These are phyloP conservation scores for Gymnopilus junonius DNA, from an alignment of 768 basidiomycete genomes.

Conservation along the genomic window DNA sequence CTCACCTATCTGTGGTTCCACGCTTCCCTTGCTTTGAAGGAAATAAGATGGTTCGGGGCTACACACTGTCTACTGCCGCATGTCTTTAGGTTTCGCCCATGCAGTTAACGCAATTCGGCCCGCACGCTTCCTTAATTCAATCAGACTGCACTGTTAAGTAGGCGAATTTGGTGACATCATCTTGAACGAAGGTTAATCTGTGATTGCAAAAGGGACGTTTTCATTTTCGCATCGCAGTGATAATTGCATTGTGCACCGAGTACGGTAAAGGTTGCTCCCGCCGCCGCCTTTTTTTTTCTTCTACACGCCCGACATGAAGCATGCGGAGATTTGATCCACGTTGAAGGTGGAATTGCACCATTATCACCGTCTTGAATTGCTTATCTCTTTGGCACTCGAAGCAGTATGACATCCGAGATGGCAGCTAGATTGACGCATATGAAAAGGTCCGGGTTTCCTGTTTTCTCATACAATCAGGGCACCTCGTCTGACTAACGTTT, in stretches of 20 bases:
- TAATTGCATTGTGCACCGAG: not conserved
- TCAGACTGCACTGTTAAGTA: not conserved
- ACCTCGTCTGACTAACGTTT: not conserved
- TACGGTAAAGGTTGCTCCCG: not conserved
- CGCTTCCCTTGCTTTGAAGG: not conserved
- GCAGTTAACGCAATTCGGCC: not conserved
- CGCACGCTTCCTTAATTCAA: not conserved
- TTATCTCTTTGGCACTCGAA: constrained; percentile 16
- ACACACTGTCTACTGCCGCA: not conserved
- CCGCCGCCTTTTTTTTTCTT: not conserved
- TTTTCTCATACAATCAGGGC: constrained; percentile 7
- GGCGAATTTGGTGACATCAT: constrained; percentile 7
- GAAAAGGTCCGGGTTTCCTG: constrained; percentile 12
- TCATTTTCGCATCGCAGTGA: not conserved
- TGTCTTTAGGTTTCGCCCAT: not conserved
- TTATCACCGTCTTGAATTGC: constrained; percentile 17
- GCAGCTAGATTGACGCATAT: constrained; percentile 20
- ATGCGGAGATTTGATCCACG: constrained; percentile 4
- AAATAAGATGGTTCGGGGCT: not conserved
- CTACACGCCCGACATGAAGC: not conserved
- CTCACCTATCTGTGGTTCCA: not conserved
- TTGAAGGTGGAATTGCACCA: constrained; percentile 4
- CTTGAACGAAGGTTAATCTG: not conserved
- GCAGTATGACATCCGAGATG: constrained; percentile 12
- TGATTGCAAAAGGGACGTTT: not conserved